Percentiles rank a stretch among this genome's conserved stretches.
phyloP scores from a whole-genome alignment of 176 grass and related monocot species.

The bread wheat (Triticum aestivum) region DNA sequence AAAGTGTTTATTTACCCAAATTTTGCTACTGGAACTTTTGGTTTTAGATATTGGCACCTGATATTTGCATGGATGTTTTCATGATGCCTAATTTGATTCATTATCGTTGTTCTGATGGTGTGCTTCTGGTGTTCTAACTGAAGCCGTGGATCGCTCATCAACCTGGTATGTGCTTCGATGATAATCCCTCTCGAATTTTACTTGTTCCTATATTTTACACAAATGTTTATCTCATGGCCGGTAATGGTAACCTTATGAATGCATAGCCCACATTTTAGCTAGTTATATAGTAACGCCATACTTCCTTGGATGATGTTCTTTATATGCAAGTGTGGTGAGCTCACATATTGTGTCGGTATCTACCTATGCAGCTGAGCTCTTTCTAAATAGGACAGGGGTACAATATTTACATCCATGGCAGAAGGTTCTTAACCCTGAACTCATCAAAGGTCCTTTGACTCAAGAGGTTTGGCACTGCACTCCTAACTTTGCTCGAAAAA shows the following conservation, averaged over 20 bases:
- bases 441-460: slow-evolving; percentile 97
- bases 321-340: slow-evolving; percentile 3
- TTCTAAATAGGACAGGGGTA: slow-evolving; percentile 85
- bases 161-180: too few species aligned
- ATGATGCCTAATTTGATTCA: too few species aligned
- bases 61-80: too few species aligned
- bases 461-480: slow-evolving; percentile 63
- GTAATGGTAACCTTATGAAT: background rate
- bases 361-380: slow-evolving; percentile 69
- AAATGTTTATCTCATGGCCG: background rate
- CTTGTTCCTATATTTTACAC: background rate
- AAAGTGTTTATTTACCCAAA: too few species aligned
- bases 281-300: background rate
- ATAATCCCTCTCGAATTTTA: too few species aligned
- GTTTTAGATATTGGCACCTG: too few species aligned
- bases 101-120: too few species aligned
- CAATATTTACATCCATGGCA: slow-evolving; percentile 98
- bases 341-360: slow-evolving; percentile 27
- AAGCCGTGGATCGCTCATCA: too few species aligned
- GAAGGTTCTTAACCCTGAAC: slow-evolving; percentile 95
- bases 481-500: slow-evolving; percentile 8
- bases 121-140: too few species aligned
- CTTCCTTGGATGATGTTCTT: background rate
- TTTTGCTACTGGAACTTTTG: too few species aligned
- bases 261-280: background rate